Percentiles rank a stretch among this genome's conserved stretches.
phyloP scores from a whole-genome alignment of 176 grass and related monocot species.

The Thalia dealbata region DNA sequence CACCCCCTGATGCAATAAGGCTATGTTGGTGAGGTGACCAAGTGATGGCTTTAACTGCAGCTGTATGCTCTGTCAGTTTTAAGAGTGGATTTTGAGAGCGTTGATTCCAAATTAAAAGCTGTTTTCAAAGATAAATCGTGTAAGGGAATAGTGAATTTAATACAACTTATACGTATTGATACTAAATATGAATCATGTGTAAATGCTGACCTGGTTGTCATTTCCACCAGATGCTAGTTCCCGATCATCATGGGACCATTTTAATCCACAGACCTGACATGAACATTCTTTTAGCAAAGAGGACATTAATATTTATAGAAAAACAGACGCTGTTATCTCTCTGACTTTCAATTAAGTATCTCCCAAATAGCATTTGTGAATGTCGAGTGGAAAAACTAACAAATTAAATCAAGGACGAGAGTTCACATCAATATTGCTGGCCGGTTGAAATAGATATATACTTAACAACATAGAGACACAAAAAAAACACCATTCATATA shows the following conservation, averaged over 20 bases:
- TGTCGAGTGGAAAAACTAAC: background rate
- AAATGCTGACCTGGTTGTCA: constrained; percentile 50
- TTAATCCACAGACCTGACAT: constrained; percentile 73
- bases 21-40: constrained; percentile 95
- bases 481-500: background rate
- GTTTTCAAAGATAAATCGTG: constrained; percentile 1
- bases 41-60: constrained; percentile 87
- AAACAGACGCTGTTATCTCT: background rate
- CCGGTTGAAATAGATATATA: background rate
- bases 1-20: constrained; percentile 85
- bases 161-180: background rate
- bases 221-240: constrained; percentile 98
- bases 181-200: background rate
- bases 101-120: constrained; percentile 92
- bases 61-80: constrained; percentile 79
- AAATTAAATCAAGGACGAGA: background rate
- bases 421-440: background rate
- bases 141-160: background rate
- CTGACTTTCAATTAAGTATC: too few species aligned
- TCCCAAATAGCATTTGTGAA: too few species aligned
- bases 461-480: background rate
- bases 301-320: background rate
- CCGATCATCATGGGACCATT: constrained; percentile 95
- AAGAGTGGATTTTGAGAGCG: constrained; percentile 70
- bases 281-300: background rate